Percentiles rank a stretch among this genome's conserved stretches.
Evolutionary conservation across 192 early-diverging fungal species (phyloP).

Genomic region (Coemansia sp.): DNA sequence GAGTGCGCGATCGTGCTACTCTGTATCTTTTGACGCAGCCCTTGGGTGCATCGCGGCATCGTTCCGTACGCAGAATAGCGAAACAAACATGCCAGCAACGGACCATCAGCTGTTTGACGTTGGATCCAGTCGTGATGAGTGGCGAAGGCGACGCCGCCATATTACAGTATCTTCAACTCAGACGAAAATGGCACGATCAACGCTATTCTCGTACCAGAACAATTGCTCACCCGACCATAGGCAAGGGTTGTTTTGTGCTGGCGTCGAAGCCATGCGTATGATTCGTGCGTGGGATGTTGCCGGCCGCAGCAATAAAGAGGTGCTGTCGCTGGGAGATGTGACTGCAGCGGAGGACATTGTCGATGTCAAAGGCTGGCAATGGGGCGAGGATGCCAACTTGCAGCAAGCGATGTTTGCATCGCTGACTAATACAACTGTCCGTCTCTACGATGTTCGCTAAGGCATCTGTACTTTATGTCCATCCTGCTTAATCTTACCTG

Average conservation of each 20-base stretch:
- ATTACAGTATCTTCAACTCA: conserved; percentile 27
- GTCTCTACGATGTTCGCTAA: conserved; percentile 40
- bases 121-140: background rate
- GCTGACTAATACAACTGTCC: conserved; percentile 28
- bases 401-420: conserved; percentile 18
- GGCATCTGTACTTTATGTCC: background rate
- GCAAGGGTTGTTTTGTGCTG: conserved; percentile 34
- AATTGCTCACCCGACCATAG: background rate
- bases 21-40: conserved; percentile 16
- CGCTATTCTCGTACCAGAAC: conserved; percentile 25
- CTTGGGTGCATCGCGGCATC: conserved; percentile 26
- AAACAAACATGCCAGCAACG: background rate
- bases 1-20: conserved; percentile 22
- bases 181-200: conserved; percentile 24
- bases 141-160: conserved; percentile 7
- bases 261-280: conserved; percentile 22
- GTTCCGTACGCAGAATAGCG: conserved; percentile 12
- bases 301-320: background rate
- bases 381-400: conserved; percentile 2
- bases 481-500: background rate
- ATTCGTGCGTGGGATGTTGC: conserved; percentile 21
- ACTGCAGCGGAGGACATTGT: conserved; percentile 21
- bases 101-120: conserved; percentile 32
- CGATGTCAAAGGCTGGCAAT: conserved; percentile 36
- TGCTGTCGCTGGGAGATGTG: conserved; percentile 14